Evolutionary conservation across 805 yeast species (phyloP).

Genomic region (Candida railenensis): DNA sequence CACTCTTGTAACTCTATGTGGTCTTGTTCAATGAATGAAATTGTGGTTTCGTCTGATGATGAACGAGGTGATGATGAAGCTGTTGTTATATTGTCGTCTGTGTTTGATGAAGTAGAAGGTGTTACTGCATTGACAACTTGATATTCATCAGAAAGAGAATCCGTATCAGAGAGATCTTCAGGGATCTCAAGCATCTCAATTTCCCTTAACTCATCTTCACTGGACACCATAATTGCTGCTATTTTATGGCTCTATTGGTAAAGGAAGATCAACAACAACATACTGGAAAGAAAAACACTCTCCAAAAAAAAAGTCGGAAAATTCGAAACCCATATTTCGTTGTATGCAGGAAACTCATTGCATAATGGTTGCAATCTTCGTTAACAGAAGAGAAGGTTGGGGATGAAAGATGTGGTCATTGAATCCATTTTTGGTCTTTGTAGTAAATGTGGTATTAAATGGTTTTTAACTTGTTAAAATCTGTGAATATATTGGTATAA

Average conservation of each 20-base stretch:
- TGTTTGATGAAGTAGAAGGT: background rate
- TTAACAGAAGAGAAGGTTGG: too few relatives aligned
- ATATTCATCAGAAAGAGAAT: slow-evolving; percentile 17
- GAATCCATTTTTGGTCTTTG: too few relatives aligned
- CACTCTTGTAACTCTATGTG: slow-evolving; percentile 46
- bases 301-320: background rate
- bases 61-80: background rate
- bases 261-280: too few relatives aligned
- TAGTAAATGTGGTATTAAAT: too few relatives aligned
- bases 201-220: slow-evolving; percentile 24
- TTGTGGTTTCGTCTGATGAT: slow-evolving; percentile 9
- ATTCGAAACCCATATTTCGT: background rate
- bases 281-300: background rate
- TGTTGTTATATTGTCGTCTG: background rate
- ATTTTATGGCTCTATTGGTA: background rate
- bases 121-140: background rate
- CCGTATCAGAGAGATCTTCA: slow-evolving; percentile 33
- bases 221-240: background rate
- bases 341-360: background rate
- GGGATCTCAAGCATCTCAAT: slow-evolving; percentile 46
- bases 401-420: too few relatives aligned
- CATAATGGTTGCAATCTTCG: too few relatives aligned
- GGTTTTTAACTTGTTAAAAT: too few relatives aligned
- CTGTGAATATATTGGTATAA: too few relatives aligned
- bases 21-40: slow-evolving; percentile 6